Evolutionary conservation across 75 land plant species (phyloP), one percentile per base, ranked within the genome.

Genomic region (Sequoia sempervirens): DNA sequence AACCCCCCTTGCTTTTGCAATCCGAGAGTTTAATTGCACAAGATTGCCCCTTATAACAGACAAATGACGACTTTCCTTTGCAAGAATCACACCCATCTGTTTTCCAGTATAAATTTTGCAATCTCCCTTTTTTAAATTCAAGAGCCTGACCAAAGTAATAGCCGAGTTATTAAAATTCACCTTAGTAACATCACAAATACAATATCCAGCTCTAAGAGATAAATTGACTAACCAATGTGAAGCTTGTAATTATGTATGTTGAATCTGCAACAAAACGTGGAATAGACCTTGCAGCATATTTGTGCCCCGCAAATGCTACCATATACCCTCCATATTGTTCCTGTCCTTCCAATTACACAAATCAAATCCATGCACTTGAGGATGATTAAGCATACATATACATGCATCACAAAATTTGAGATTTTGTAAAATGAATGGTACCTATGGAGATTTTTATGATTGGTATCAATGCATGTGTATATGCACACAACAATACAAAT

Each of bases 271-370:
- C 93, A 87, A 91, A 93, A 66, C 85, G 85, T 58, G 93, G 92
- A 26, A 37, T 5, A 38, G 98, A 96, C 54, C 90, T 88, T 84
- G 96, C 96, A 58, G 94, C 98, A 88, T 91, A 92, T 82, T 89
- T 91, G 53, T 89, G 86, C 15, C 98, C 98, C 20, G 96, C 93
- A 91, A 91, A 96, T 81, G 92, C 96, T 43, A 94, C 96, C 93
- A 92, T 92, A 81, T 87, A 91, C 4, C 92, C 94, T 79, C 92
- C 92, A 85, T 76, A 68, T 66, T 52, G 8, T 40, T 84, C 88
- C 93, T 89, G 79, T 23, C 37, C 34, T 38, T 38, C 79, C 45
- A 75, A 36, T 64, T 30, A 64, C 9, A 40, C 4, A 75, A 75
- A 75, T 40, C 43, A 40, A 75, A 75, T 40, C 5, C 20, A 8